phyloP scores from a whole-genome alignment of 257 asterid species.

The Nicotiana otophora region DNA sequence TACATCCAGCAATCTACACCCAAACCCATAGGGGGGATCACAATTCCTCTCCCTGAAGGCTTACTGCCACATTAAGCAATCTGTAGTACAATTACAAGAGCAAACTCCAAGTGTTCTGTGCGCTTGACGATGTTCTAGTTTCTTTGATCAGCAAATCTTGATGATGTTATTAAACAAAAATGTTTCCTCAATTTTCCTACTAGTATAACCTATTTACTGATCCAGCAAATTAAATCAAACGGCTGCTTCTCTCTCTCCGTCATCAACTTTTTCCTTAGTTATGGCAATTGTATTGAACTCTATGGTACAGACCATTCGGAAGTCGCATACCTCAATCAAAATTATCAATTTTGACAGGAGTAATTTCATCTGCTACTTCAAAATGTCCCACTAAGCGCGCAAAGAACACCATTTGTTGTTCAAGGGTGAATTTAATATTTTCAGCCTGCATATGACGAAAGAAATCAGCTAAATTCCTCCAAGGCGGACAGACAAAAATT shows the following conservation, averaged over 20 bases:
- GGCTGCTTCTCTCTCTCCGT: neutral
- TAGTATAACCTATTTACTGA: neutral
- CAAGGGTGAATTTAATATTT: conserved; percentile 82
- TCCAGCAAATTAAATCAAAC: neutral
- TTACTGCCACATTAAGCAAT: neutral
- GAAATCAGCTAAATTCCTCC: too few species aligned
- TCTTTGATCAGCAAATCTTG: neutral
- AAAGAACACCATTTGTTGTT: conserved; percentile 88
- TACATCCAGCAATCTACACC: neutral
- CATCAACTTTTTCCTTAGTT: neutral
- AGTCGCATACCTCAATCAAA: conserved; percentile 41
- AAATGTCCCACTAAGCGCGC: conserved; percentile 71
- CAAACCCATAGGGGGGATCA: neutral
- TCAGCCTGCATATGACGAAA: conserved; percentile 40
- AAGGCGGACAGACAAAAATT: too few species aligned
- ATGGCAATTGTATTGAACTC: neutral
- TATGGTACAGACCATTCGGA: neutral
- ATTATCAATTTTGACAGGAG: conserved; percentile 64
- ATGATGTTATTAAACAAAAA: neutral
- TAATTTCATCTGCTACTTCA: conserved; percentile 68
- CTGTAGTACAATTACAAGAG: neutral
- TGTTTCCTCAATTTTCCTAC: neutral
- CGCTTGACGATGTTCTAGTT: neutral
- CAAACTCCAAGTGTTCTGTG: neutral
- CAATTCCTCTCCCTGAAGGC: neutral